These are phyloP conservation scores for Exophiala oligosperma DNA, from an alignment of 2,329 filamentous ascomycete genomes.

Conservation along the genomic window DNA sequence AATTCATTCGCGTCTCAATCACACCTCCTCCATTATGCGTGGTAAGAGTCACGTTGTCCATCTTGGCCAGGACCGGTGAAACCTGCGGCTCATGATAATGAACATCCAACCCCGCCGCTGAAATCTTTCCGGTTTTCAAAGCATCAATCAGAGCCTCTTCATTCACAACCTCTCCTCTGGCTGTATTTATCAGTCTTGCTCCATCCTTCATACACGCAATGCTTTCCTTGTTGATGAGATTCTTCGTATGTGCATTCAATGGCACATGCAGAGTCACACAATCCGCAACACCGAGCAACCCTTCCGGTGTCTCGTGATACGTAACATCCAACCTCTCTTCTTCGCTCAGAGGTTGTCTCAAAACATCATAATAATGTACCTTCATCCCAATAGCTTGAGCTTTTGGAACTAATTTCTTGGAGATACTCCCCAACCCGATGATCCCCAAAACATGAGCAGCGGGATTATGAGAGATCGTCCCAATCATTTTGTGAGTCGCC, in stretches of 20 bases:
- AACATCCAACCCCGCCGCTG: conserved; percentile 7
- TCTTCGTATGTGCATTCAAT: conserved; percentile 31
- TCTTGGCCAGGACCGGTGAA: conserved; percentile 32
- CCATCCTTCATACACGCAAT: conserved; percentile 9
- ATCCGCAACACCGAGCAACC: conserved; percentile 35
- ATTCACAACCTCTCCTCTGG: conserved; percentile 8
- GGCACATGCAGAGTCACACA: conserved; percentile 39
- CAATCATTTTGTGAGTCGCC: conserved; percentile 46
- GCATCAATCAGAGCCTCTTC: conserved; percentile 9
- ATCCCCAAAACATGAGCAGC: conserved; percentile 52
- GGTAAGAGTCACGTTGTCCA: conserved; percentile 43
- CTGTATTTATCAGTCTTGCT: conserved; percentile 5
- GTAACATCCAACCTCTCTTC: conserved; percentile 34
- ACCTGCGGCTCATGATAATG: conserved; percentile 14
- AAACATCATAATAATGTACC: conserved; percentile 53
- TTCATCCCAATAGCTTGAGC: conserved; percentile 50
- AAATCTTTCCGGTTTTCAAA: conserved; percentile 1
- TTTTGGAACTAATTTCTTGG: conserved; percentile 50
- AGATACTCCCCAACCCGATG: conserved; percentile 53
- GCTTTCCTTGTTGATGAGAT: conserved; percentile 26
- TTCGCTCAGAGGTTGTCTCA: conserved; percentile 27
- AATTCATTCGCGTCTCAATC: conserved; percentile 42
- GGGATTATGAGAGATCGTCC: conserved; percentile 52
- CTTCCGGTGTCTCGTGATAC: conserved; percentile 32
- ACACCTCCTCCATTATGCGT: conserved; percentile 42